Conservation (phyloP, 2,329 filamentous ascomycete genomes). For the Arthrobotrys musiformis region DNA sequence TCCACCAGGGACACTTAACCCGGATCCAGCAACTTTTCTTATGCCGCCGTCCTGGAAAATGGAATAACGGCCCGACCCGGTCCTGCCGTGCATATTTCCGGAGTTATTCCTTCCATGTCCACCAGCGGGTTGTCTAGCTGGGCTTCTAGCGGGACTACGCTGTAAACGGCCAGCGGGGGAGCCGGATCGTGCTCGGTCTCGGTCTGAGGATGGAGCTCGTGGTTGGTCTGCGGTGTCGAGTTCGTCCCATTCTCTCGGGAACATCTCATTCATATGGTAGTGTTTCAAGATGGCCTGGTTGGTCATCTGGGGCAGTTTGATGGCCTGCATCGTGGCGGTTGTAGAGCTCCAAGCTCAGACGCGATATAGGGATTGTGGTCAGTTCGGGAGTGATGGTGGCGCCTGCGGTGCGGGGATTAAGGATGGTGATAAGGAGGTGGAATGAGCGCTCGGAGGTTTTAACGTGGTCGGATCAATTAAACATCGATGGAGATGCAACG, state of each 20-base stretch:
- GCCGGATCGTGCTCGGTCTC: conserved; percentile 31
- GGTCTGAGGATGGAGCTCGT: conserved; percentile 17
- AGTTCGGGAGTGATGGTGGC: background rate
- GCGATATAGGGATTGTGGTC: background rate
- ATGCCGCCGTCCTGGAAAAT: conserved; percentile 57
- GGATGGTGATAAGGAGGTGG: background rate
- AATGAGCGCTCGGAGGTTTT: background rate
- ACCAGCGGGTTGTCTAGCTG: conserved; percentile 25
- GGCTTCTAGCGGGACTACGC: conserved; percentile 35
- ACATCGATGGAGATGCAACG: conserved; percentile 1
- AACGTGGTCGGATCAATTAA: background rate
- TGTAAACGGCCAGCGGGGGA: conserved; percentile 40
- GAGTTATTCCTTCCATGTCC: background rate
- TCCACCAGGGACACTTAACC: conserved; percentile 48
- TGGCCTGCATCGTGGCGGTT: conserved; percentile 8
- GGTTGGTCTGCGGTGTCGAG: conserved; percentile 41
- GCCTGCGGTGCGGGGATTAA: background rate
- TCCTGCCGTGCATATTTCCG: conserved; percentile 8
- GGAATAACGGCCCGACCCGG: conserved; percentile 57
- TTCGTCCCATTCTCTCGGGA: conserved; percentile 59
- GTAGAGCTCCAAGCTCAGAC: conserved; percentile 35
- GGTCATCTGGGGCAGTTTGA: conserved; percentile 42
- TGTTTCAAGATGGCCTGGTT: conserved; percentile 59
- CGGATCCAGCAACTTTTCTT: conserved; percentile 55
- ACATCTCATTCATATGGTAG: conserved; percentile 59